Conservation (phyloP, 2,329 filamentous ascomycete genomes). For the Fusarium globosum region DNA sequence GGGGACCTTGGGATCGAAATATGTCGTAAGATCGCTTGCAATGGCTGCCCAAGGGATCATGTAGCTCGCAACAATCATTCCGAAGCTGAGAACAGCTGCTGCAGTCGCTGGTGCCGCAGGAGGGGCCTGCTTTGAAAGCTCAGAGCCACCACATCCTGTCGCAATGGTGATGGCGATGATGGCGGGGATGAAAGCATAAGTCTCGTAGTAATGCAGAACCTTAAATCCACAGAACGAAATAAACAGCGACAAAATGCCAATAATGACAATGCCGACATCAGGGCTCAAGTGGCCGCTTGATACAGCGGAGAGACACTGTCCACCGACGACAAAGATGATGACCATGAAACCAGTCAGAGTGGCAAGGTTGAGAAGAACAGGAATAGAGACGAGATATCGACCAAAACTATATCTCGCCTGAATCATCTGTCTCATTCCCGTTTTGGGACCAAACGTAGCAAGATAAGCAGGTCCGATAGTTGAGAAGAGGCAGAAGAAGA, state of each 20-base stretch:
- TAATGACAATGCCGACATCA: slow-evolving; percentile 70
- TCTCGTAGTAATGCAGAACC: slow-evolving; percentile 67
- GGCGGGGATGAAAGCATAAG: slow-evolving; percentile 67
- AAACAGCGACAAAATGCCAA: slow-evolving; percentile 65
- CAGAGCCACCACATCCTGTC: slow-evolving; percentile 63
- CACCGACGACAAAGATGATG: slow-evolving; percentile 70
- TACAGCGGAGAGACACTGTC: slow-evolving; percentile 67
- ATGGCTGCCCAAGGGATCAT: slow-evolving; percentile 71
- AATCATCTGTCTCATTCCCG: slow-evolving; percentile 74
- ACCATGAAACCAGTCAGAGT: slow-evolving; percentile 73
- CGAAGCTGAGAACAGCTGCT: slow-evolving; percentile 64
- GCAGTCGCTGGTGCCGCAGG: slow-evolving; percentile 56
- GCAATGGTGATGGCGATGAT: slow-evolving; percentile 66
- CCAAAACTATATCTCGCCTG: slow-evolving; percentile 72
- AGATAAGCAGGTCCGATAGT: slow-evolving; percentile 66
- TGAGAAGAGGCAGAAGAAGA: slow-evolving; percentile 71
- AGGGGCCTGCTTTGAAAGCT: slow-evolving; percentile 60
- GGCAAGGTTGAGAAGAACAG: slow-evolving; percentile 71
- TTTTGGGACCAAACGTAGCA: slow-evolving; percentile 68
- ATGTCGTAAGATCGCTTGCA: slow-evolving; percentile 70
- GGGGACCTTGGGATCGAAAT: slow-evolving; percentile 66
- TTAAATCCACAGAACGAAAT: slow-evolving; percentile 72
- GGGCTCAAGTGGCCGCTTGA: slow-evolving; percentile 60
- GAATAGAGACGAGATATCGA: slow-evolving; percentile 67
- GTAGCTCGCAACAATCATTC: slow-evolving; percentile 70